phyloP scores from a whole-genome alignment of 1,139 yeast species.

The Pneumocystis oryctolagi region DNA sequence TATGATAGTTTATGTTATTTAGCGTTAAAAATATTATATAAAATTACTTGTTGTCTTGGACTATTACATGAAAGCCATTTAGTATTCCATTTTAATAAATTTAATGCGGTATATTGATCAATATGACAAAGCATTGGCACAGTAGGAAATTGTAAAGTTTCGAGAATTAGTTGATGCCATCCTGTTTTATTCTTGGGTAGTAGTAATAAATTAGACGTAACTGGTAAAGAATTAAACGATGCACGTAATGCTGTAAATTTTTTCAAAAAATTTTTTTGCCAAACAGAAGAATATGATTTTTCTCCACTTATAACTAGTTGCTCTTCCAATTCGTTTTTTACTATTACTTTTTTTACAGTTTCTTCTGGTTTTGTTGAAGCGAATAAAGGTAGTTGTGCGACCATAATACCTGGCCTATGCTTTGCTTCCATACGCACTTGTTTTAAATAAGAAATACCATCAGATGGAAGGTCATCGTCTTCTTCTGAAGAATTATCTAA shows the following conservation, averaged over 20 bases:
- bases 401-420: conserved; percentile 1
- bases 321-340: not conserved
- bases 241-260: not conserved
- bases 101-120: conserved; percentile 6
- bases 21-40: conserved; percentile 21
- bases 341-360: not conserved
- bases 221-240: not conserved
- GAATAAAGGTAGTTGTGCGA: not conserved
- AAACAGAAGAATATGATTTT: conserved; percentile 9
- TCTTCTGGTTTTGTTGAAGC: not conserved
- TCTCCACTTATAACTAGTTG: conserved; percentile 3
- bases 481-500: not conserved
- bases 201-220: not conserved
- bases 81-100: conserved; percentile 10
- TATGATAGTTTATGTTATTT: conserved; percentile 16
- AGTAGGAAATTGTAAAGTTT: conserved; percentile 10
- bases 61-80: conserved; percentile 15
- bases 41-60: conserved; percentile 18
- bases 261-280: not conserved
- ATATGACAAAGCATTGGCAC: conserved; percentile 4
- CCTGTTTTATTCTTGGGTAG: conserved; percentile 18
- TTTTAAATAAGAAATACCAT: conserved; percentile 15
- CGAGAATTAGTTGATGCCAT: conserved; percentile 17
- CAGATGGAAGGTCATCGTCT: conserved; percentile 10
- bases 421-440: conserved; percentile 14